phyloP scores from a whole-genome alignment of 148 eudicot species.

The Chenopodium formosanum region DNA sequence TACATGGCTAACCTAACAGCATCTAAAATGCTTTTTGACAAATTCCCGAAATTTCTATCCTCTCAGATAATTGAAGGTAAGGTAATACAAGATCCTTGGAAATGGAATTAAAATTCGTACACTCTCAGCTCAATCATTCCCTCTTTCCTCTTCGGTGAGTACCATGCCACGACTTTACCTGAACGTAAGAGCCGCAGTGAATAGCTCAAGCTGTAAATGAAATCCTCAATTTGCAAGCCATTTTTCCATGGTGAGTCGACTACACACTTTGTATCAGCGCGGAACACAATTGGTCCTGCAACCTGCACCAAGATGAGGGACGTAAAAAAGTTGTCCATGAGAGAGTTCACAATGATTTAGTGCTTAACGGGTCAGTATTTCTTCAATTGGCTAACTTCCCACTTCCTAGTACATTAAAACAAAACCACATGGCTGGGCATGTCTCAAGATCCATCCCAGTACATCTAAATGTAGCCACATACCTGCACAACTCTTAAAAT shows the following conservation, averaged over 20 bases:
- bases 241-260: constrained; percentile 38
- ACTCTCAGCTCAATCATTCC: constrained; percentile 77
- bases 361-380: neutral
- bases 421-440: neutral
- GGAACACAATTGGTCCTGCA: constrained; percentile 71
- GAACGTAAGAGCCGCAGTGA: constrained; percentile 50
- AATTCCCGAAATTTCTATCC: neutral
- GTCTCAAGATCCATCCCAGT: neutral
- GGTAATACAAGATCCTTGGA: neutral
- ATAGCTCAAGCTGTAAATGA: constrained; percentile 70
- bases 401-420: neutral
- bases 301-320: constrained; percentile 42
- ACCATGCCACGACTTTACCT: constrained; percentile 89
- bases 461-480: too few species aligned
- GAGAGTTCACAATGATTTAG: neutral
- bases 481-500: too few species aligned
- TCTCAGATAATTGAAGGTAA: neutral
- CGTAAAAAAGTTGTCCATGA: neutral
- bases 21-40: neutral
- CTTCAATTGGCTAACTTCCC: neutral
- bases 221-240: constrained; percentile 55
- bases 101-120: constrained; percentile 45
- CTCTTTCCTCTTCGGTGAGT: constrained; percentile 75
- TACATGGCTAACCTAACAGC: constrained; percentile 1
- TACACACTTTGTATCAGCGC: constrained; percentile 58